These are phyloP conservation scores for Lasiodiplodia citricola DNA, from an alignment of 2,329 filamentous ascomycete genomes.

Conservation along the genomic window DNA sequence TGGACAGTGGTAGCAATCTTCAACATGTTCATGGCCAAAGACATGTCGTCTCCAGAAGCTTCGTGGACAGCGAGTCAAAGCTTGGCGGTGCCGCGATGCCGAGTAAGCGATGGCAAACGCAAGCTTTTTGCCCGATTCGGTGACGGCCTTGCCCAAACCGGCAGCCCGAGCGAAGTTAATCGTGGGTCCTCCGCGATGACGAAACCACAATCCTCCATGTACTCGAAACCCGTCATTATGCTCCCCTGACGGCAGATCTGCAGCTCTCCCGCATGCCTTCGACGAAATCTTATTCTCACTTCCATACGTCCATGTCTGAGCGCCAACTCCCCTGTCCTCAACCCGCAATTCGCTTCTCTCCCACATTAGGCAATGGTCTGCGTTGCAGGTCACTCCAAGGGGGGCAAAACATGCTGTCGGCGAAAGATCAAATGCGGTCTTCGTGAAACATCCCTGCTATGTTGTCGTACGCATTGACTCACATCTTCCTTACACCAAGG, in stretches of 20 bases:
- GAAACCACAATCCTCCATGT: background rate
- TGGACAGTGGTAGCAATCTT: background rate
- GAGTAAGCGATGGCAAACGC: slow-evolving; percentile 6
- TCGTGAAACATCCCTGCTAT: too few species aligned
- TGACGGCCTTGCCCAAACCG: background rate
- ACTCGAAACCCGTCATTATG: background rate
- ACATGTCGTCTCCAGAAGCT: slow-evolving; percentile 11
- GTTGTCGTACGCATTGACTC: background rate
- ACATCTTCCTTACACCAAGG: background rate
- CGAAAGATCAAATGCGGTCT: background rate
- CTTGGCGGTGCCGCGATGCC: slow-evolving; percentile 10
- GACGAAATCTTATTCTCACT: slow-evolving; percentile 4
- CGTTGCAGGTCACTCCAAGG: background rate
- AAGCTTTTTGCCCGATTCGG: slow-evolving; percentile 2
- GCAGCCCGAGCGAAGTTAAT: background rate
- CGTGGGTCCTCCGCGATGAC: slow-evolving; percentile 5
- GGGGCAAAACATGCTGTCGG: background rate
- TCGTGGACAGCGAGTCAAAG: slow-evolving; percentile 7
- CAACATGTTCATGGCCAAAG: background rate
- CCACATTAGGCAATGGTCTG: background rate
- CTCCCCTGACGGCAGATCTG: slow-evolving; percentile 1
- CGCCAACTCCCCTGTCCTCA: background rate
- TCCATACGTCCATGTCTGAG: background rate
- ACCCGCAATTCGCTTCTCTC: background rate
- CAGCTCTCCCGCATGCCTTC: background rate